phyloP scores from a whole-genome alignment of 1,139 yeast species.

The Arxiozyma slooffiae region DNA sequence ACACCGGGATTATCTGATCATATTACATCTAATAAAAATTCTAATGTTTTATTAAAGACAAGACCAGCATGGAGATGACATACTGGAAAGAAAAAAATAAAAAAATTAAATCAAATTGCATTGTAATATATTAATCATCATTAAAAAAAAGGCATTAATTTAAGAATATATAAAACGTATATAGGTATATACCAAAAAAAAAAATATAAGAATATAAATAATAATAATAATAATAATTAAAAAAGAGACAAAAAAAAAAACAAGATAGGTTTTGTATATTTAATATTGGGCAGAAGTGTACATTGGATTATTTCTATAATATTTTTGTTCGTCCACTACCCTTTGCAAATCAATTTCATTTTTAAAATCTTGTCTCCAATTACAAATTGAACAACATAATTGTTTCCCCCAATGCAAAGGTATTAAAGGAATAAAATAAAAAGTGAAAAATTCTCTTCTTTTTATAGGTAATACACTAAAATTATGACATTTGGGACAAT shows the following conservation, averaged over 20 bases:
- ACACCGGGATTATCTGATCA: conserved; percentile 4
- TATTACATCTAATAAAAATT: neutral
- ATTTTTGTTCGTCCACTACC: conserved; percentile 26
- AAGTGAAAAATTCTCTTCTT: conserved; percentile 37
- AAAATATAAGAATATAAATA: neutral
- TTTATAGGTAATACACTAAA: conserved; percentile 35
- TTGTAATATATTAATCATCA: neutral
- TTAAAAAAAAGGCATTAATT: neutral
- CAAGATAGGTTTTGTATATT: neutral
- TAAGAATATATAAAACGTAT: neutral
- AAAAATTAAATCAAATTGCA: neutral
- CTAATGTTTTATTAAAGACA: neutral
- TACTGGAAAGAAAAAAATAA: neutral
- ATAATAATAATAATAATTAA: neutral
- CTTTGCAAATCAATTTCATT: conserved; percentile 32
- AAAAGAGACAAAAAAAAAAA: neutral
- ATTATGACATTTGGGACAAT: conserved; percentile 38
- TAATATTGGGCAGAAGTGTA: conserved; percentile 3
- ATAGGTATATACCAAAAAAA: neutral
- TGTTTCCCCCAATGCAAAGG: conserved; percentile 42
- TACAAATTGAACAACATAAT: conserved; percentile 36
- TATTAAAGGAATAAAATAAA: conserved; percentile 40
- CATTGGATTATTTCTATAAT: conserved; percentile 35
- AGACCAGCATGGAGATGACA: conserved; percentile 9
- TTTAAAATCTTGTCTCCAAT: conserved; percentile 38